These are phyloP conservation scores for Penicillium aurantiogriseum DNA, from an alignment of 2,329 filamentous ascomycete species.

Conservation along the genomic window DNA sequence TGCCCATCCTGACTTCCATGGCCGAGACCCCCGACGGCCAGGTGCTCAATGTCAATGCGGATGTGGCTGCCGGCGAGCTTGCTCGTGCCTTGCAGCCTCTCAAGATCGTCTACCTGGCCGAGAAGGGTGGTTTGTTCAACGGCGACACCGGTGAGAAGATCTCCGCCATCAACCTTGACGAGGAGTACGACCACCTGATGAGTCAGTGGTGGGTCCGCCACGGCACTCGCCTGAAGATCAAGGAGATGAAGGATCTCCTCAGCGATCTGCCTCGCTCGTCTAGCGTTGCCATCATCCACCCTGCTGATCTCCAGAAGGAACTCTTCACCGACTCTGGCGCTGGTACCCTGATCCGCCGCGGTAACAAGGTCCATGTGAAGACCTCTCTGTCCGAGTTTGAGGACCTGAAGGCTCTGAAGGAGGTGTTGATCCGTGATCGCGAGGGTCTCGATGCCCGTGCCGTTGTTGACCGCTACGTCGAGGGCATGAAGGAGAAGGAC, in stretches of 20 bases:
- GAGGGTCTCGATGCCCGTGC: conserved; percentile 78
- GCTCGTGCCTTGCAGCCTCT: conserved; percentile 84
- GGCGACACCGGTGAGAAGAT: conserved; percentile 93
- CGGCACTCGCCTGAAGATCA: conserved; percentile 93
- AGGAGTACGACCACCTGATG: conserved; percentile 93
- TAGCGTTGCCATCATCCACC: conserved; percentile 96
- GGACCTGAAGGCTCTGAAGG: conserved; percentile 74
- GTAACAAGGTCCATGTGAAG: conserved; percentile 80
- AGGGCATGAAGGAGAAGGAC: conserved; percentile 69
- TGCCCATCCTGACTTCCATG: conserved; percentile 94
- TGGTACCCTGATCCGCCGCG: conserved; percentile 86
- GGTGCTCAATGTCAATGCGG: conserved; percentile 95
- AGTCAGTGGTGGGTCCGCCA: conserved; percentile 91
- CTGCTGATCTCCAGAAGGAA: conserved; percentile 92
- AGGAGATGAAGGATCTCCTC: conserved; percentile 91
- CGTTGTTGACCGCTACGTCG: conserved; percentile 82
- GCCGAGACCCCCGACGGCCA: conserved; percentile 89
- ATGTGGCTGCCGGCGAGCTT: conserved; percentile 91
- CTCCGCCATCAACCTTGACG: conserved; percentile 93
- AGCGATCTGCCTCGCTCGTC: conserved; percentile 86
- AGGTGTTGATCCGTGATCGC: conserved; percentile 76
- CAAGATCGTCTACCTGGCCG: conserved; percentile 97
- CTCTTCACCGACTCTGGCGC: conserved; percentile 94
- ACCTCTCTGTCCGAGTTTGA: conserved; percentile 71
- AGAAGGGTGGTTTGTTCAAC: conserved; percentile 95